phyloP scores from a whole-genome alignment of 768 basidiomycete species.

The Lentinula lateritia region DNA sequence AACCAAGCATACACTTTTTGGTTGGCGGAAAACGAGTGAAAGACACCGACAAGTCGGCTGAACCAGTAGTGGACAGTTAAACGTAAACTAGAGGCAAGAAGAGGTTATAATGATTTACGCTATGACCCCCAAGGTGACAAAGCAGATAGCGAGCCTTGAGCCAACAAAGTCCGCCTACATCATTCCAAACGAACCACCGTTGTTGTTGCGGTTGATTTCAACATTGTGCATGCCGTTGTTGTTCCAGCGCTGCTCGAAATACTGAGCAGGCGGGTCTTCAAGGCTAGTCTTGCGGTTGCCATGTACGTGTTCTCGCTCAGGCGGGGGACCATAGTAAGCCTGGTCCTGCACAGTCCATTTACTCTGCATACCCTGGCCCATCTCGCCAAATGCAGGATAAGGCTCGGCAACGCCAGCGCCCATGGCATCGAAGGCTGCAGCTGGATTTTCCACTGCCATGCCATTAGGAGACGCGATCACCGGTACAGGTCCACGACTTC shows the following conservation, averaged over 20 bases:
- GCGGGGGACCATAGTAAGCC: not conserved
- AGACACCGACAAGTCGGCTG: not conserved
- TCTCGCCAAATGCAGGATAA: not conserved
- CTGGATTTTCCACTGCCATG: slow-evolving; percentile 49
- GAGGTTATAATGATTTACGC: too few species aligned
- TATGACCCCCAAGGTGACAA: not conserved
- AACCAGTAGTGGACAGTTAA: not conserved
- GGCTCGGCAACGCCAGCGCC: slow-evolving; percentile 5
- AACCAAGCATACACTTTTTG: not conserved
- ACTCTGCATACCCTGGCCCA: not conserved
- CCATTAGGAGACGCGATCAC: slow-evolving; percentile 38
- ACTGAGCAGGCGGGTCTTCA: not conserved
- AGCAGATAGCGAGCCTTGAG: not conserved
- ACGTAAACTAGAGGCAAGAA: not conserved
- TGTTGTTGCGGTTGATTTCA: not conserved
- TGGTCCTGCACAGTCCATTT: not conserved
- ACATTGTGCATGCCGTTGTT: not conserved
- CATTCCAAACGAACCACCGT: not conserved
- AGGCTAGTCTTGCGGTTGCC: not conserved
- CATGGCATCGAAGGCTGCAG: slow-evolving; percentile 31
- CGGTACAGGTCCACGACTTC: slow-evolving; percentile 27
- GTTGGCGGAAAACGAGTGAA: not conserved
- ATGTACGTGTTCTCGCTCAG: not conserved
- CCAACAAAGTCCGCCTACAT: not conserved
- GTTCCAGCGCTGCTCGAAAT: not conserved